Percentiles rank a stretch among this genome's conserved stretches.
Conservation (phyloP, 805 yeast species). For the Yamadazyma nakazawae region DNA sequence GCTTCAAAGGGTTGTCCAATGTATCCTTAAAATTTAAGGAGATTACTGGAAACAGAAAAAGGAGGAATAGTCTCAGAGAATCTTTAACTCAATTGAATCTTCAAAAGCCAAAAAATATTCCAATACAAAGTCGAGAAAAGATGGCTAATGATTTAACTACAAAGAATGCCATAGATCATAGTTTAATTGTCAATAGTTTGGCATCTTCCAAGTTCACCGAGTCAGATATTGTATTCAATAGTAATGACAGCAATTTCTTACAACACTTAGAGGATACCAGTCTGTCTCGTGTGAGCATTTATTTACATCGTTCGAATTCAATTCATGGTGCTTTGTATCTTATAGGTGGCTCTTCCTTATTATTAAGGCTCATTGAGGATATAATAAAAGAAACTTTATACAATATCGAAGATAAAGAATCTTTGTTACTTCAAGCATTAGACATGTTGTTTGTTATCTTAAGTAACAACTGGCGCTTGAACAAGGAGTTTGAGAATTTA, state of each 20-base stretch:
- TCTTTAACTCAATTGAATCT: slow-evolving; percentile 4
- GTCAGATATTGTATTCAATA: slow-evolving; percentile 21
- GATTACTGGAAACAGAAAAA: slow-evolving; percentile 14
- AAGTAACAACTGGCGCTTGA: slow-evolving; percentile 47
- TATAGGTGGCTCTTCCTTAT: slow-evolving; percentile 51
- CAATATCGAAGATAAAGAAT: slow-evolving; percentile 6
- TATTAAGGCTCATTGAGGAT: slow-evolving; percentile 46
- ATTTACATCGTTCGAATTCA: slow-evolving; percentile 24
- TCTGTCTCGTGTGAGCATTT: slow-evolving; percentile 7
- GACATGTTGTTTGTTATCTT: slow-evolving; percentile 42
- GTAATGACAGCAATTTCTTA: slow-evolving; percentile 13
- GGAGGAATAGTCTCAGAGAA: slow-evolving; percentile 11
- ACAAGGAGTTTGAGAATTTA: slow-evolving; percentile 55
- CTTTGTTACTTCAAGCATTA: slow-evolving; percentile 29
- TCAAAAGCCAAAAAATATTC: background rate
- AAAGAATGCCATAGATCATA: slow-evolving; percentile 14
- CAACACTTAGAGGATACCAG: slow-evolving; percentile 8
- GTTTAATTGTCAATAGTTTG: slow-evolving; percentile 13
- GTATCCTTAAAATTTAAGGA: slow-evolving; percentile 35
- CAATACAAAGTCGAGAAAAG: background rate
- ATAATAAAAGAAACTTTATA: slow-evolving; percentile 19
- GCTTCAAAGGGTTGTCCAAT: slow-evolving; percentile 31
- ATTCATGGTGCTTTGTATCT: slow-evolving; percentile 34
- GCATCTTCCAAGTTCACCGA: slow-evolving; percentile 13
- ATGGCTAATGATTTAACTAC: slow-evolving; percentile 9